Evolutionary conservation across 148 eudicot genomes (phyloP), one percentile per base, ranked within the genome.

Genomic region (Linanthus parryae): DNA sequence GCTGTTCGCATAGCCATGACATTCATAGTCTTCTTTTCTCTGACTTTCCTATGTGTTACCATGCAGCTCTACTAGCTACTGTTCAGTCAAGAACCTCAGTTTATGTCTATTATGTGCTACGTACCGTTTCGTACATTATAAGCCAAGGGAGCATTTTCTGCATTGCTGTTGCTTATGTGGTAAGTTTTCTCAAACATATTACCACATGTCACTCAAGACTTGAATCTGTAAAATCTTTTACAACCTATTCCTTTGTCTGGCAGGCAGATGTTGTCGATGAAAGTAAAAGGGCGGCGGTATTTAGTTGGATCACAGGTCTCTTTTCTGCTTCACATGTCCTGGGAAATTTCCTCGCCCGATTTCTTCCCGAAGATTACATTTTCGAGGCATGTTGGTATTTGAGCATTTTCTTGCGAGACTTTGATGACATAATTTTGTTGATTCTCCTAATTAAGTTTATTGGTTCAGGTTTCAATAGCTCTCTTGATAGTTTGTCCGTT

Each of bases 111-210:
- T 88, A 88, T 49, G 63, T 72, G 35, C 43, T 84, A 48, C 89
- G 97, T 34, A 84, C 94, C 29, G 28, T 88, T 22, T 84, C 97
- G 41, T 73, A 62, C 52, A 77, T 84, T 36, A 72, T 84, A 57
- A 88, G 97, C 66, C 94, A 84, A 54, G 89, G 97, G 73, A 88
- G 94, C 66, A 88, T 88, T 56, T 81, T 88, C 74, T 84, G 86
- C 87, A 88, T 88, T 49, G 54, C 94, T 47, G 94, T 79, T 62
- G 94, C 97, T 48, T 84, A 88, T 73, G 94, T 75, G 70, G 97
- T 88, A 79, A 81, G 85, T 59, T n/a, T n/a, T n/a, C n/a, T n/a
- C n/a, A n/a, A n/a, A n/a, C n/a, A n/a, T n/a, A n/a, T n/a, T n/a
- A n/a, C n/a, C n/a, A n/a, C n/a, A n/a, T n/a, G n/a, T n/a, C n/a